Percentiles rank a stretch among this genome's conserved stretches.
These are phyloP conservation scores for Ceratobasidium theobromae DNA, from an alignment of 1,284 basidiomycete species.

Conservation along the genomic window DNA sequence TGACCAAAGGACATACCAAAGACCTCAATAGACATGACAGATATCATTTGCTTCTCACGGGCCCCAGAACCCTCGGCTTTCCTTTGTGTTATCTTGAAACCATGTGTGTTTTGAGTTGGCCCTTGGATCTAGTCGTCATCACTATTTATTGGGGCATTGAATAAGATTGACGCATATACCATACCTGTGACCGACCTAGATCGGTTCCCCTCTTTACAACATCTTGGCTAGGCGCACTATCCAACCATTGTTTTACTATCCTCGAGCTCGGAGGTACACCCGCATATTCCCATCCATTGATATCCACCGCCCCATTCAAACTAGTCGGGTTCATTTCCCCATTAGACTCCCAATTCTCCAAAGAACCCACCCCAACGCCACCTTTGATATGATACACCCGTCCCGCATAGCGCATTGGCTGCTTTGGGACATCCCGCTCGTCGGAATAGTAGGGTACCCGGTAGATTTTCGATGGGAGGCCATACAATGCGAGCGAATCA, in stretches of 20 bases:
- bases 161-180: conserved; percentile 17
- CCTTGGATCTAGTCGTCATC: conserved; percentile 62
- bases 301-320: conserved; percentile 33
- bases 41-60: conserved; percentile 76
- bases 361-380: conserved; percentile 51
- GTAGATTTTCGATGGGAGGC: conserved; percentile 67
- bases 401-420: conserved; percentile 78
- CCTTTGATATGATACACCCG: conserved; percentile 71
- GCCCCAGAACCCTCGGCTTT: conserved; percentile 47
- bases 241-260: conserved; percentile 57
- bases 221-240: conserved; percentile 29
- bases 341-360: conserved; percentile 55
- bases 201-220: conserved; percentile 1
- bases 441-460: conserved; percentile 78
- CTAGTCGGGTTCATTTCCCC: conserved; percentile 9
- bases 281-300: conserved; percentile 79
- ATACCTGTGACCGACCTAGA: conserved; percentile 21
- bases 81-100: conserved; percentile 60
- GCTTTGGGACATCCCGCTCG: conserved; percentile 66
- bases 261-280: conserved; percentile 59
- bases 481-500: conserved; percentile 53
- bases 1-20: conserved; percentile 58
- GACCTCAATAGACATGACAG: conserved; percentile 78
- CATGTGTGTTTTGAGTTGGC: conserved; percentile 62
- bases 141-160: neutral